A percentile compares a stretch with the other conserved stretches of the same genome.
Evolutionary conservation across 2,329 filamentous ascomycete genomes (phyloP).

Genomic region (Coleophoma eucalyptorum): DNA sequence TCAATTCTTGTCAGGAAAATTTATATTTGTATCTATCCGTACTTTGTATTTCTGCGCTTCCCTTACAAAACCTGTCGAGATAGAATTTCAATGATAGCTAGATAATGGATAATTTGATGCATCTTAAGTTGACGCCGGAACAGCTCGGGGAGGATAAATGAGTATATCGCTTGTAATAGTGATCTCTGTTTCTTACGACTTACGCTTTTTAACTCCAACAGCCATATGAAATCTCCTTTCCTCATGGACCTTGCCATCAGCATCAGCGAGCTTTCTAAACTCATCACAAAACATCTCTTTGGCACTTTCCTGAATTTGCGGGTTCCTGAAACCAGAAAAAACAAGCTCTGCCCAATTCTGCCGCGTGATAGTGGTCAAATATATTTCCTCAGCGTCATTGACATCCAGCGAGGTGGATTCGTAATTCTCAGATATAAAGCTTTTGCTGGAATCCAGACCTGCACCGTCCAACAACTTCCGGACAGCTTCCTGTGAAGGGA

Average conservation of each 20-base stretch:
- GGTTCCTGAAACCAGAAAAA: conserved; percentile 5
- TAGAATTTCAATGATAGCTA: neutral
- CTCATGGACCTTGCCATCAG: neutral
- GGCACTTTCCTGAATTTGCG: conserved; percentile 1
- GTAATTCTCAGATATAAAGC: conserved; percentile 9
- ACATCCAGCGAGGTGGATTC: conserved; percentile 1
- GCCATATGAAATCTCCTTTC: neutral
- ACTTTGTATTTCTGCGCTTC: too few relatives aligned
- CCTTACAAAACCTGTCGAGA: too few relatives aligned
- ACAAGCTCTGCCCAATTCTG: neutral
- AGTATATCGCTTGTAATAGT: neutral
- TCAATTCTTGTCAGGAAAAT: too few relatives aligned
- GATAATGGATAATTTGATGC: neutral
- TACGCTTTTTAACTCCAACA: neutral
- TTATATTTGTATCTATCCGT: too few relatives aligned
- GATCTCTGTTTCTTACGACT: neutral
- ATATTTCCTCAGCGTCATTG: conserved; percentile 6
- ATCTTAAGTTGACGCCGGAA: neutral
- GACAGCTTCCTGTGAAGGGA: conserved; percentile 5
- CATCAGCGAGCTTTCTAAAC: conserved; percentile 6
- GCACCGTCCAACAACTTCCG: conserved; percentile 6
- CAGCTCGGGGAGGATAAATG: neutral
- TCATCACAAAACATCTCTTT: conserved; percentile 10
- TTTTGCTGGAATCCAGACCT: conserved; percentile 7
- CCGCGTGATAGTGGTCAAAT: conserved; percentile 2